Percentiles rank a stretch among this genome's conserved stretches.
These are phyloP conservation scores for Colletotrichum sp. DNA, from an alignment of 2,329 filamentous ascomycete genomes.

Conservation along the genomic window DNA sequence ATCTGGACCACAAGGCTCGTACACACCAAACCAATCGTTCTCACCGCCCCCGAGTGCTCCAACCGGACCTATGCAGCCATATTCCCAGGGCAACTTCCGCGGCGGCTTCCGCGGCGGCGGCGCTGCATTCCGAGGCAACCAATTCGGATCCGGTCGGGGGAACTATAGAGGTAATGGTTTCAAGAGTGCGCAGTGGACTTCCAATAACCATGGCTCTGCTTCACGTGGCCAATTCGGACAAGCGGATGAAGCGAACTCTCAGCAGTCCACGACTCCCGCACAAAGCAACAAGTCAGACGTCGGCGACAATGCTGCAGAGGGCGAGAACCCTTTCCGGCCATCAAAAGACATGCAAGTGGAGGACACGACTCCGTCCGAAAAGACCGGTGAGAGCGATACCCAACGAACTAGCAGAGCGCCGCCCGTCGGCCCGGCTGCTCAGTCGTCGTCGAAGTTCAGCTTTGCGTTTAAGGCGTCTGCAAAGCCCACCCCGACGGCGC, in stretches of 20 bases:
- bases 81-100: conserved; percentile 51
- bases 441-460: conserved; percentile 76
- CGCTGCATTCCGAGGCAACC: conserved; percentile 65
- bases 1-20: conserved; percentile 58
- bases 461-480: conserved; percentile 87
- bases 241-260: conserved; percentile 35
- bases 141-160: conserved; percentile 56
- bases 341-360: conserved; percentile 71
- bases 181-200: conserved; percentile 73
- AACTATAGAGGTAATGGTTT: conserved; percentile 65
- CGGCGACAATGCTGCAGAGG: conserved; percentile 49
- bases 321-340: conserved; percentile 66
- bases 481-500: conserved; percentile 60
- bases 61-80: conserved; percentile 61
- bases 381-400: conserved; percentile 54
- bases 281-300: conserved; percentile 28
- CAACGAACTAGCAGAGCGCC: conserved; percentile 60
- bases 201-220: conserved; percentile 46
- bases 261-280: conserved; percentile 24
- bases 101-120: conserved; percentile 51
- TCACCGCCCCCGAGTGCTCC: conserved; percentile 63
- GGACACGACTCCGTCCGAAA: conserved; percentile 50
- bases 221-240: conserved; percentile 40
- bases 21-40: conserved; percentile 51
- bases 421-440: conserved; percentile 58